Base-by-base conservation (phyloP, 2,329 filamentous ascomycete genomes). In the Aureobasidium sp. region DNA sequence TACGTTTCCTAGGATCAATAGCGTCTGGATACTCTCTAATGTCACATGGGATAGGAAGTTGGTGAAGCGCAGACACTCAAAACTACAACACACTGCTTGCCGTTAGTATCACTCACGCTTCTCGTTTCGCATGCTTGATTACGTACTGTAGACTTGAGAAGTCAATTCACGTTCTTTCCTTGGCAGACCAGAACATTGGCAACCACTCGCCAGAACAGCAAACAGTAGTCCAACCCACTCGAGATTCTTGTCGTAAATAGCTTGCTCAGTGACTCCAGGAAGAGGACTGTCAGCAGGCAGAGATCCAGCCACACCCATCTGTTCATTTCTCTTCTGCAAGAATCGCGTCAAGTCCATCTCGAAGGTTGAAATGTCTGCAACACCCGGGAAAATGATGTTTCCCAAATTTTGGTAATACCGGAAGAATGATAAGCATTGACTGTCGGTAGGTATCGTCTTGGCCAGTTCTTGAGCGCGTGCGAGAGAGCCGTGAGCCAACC, bases 31-130 rank as follows among this genome's bases (percentile, higher is more conserved):
- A 45, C 80, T 83, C 64, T 85, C 82, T 39, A 85, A 73, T 4
- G 80, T 83, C 31, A 83, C 81, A 62, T 84, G 81, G 0, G 84
- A 85, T 8, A 86, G 69, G 68, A 85, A 86, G 65, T 86, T 86
- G 27, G 81, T 84, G 71, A 85, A 83, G 19, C 84, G 81, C 29
- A 86, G 75, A 67, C 83, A 85, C 69, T 86, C 84, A 64, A 86
- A 85, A 53, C 82, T 83, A 71, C 84, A 86, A 72, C 84, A 86
- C 5, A 85, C 81, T 81, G 60, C 9, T 48, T 22, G 39, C 37
- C 40, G 63, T 77, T 58, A 77, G 73, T 52, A 60, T 14, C 31
- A 12, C 31, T 33, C 17, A 1, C 1, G 1, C 15, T 11, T 24
- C n/a, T 29, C 14, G 5, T 0, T 7, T n/a, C 19, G 17, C 24